Base-by-base conservation (phyloP, 2,329 filamentous ascomycete genomes). In the Mycosphaerella sp. region DNA sequence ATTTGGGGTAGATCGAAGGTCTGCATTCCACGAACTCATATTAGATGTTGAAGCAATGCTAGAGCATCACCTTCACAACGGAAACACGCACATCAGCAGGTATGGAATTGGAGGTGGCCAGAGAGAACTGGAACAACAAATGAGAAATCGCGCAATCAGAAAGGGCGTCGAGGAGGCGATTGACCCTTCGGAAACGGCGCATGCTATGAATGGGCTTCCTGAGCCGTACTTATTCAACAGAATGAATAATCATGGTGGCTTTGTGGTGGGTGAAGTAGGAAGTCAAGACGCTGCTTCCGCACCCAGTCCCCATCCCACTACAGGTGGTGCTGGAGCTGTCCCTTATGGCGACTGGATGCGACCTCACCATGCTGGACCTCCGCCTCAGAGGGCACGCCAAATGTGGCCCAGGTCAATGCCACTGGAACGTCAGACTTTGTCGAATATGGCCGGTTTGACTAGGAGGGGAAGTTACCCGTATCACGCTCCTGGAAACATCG, bases 1-100 rank as follows among this genome's bases (percentile, higher is more conserved):
- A 47, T 10, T 36, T 27, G 18, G 44, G 16, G 16, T 27, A 41
- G 6, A 44, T 27, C 27, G 34, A 6, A 46, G 45, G 17, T 28
- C 34, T 25, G 53, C 53, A 6, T 55, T 55, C 35, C 36, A 45
- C 12, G 34, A 47, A 10, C 50, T 55, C 16, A 48, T 52, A 21
- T 46, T 45, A 10, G 49, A 52, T 9, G 16, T 55, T 17, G 49
- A 55, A 35, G 41, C 39, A 42, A 47, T 46, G 42, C 44, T 55
- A 6, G 49, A 54, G 4, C n/a, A 17, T 5, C 41, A 50, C 10
- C 32, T 50, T 17, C 30, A 44, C 17, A 30, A 39, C 13, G 41
- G 25, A n/a, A 28, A 39, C 9, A 40, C 16, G 4, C 40, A 50
- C 7, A 44, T 50, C 39, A 49, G 45, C 39, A 49, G 45, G n/a